phyloP scores from a whole-genome alignment of 495 filamentous ascomycete genomes.

The Staphylotrichum longicolle region DNA sequence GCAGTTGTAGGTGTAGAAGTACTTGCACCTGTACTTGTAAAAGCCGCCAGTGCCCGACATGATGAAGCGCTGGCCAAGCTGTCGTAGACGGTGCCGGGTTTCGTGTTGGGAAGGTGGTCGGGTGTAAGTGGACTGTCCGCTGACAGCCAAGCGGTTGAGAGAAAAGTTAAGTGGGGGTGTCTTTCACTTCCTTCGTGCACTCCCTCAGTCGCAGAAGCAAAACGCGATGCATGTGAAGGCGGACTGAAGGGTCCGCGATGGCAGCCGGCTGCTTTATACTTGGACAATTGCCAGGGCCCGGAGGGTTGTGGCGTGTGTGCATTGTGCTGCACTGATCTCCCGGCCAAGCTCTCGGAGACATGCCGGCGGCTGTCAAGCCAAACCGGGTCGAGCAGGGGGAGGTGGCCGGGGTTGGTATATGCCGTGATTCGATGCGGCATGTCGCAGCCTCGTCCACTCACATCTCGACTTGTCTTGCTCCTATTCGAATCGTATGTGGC shows the following conservation, averaged over 20 bases:
- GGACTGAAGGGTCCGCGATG: not conserved
- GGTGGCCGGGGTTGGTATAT: slow-evolving; percentile 3
- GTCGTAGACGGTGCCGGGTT: not conserved
- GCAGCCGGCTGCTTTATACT: slow-evolving; percentile 12
- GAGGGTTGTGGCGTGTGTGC: not conserved
- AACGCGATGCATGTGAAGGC: not conserved
- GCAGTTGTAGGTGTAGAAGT: slow-evolving; percentile 58
- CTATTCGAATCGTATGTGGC: not conserved
- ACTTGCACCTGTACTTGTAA: slow-evolving; percentile 62
- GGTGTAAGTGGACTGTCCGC: slow-evolving; percentile 25
- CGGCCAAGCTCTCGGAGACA: slow-evolving; percentile 24
- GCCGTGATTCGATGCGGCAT: slow-evolving; percentile 1
- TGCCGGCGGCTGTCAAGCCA: slow-evolving; percentile 25
- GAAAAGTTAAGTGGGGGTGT: not conserved
- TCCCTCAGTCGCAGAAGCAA: no score
- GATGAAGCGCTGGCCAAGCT: slow-evolving; percentile 19
- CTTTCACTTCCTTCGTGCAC: not conserved
- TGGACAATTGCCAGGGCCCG: not conserved
- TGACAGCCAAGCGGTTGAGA: slow-evolving; percentile 30
- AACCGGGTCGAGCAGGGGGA: slow-evolving; percentile 22
- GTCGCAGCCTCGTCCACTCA: not conserved
- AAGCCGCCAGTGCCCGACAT: slow-evolving; percentile 59
- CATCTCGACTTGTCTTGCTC: not conserved
- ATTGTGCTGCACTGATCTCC: slow-evolving; percentile 17
- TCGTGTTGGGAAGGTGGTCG: not conserved